Evolutionary conservation across 768 basidiomycete genomes (phyloP).

Genomic region (Mrakia frigida): DNA sequence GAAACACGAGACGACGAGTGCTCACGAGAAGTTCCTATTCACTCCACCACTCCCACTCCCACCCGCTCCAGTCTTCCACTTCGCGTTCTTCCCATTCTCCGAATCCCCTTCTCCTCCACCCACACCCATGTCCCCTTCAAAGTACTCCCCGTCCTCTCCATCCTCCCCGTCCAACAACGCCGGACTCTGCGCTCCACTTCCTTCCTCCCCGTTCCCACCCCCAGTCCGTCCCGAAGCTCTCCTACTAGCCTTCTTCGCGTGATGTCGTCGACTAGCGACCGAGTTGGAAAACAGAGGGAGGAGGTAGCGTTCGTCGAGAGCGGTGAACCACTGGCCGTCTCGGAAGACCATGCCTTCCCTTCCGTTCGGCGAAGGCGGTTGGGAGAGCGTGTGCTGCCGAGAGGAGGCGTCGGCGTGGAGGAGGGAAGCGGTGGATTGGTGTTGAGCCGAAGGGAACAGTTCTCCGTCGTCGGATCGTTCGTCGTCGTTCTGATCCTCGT

Average conservation of each 20-base stretch:
- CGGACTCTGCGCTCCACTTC: slow-evolving; percentile 4
- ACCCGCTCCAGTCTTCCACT: slow-evolving; percentile 12
- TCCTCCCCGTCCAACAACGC: slow-evolving; percentile 23
- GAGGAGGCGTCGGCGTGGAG: slow-evolving; percentile 28
- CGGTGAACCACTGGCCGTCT: slow-evolving; percentile 93
- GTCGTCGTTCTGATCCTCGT: slow-evolving; percentile 46
- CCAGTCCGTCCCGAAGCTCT: slow-evolving; percentile 15
- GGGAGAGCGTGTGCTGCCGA: slow-evolving; percentile 38
- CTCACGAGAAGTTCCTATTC: slow-evolving; percentile 1
- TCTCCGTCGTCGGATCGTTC: slow-evolving; percentile 61
- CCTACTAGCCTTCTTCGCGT: slow-evolving; percentile 53
- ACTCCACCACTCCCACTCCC: background rate
- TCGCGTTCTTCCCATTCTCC: slow-evolving; percentile 19
- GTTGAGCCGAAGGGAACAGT: slow-evolving; percentile 57
- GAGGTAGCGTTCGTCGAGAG: slow-evolving; percentile 88
- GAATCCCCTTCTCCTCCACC: background rate
- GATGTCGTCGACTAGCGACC: slow-evolving; percentile 78
- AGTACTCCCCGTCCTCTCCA: slow-evolving; percentile 13
- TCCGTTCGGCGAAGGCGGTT: slow-evolving; percentile 19
- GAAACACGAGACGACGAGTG: background rate
- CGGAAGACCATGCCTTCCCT: slow-evolving; percentile 45
- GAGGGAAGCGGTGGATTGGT: background rate
- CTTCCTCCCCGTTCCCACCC: background rate
- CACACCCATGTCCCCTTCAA: too few relatives aligned
- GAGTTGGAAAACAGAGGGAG: slow-evolving; percentile 89